Conservation (phyloP, 192 early-diverging fungal species). For the Endogone sp. region DNA sequence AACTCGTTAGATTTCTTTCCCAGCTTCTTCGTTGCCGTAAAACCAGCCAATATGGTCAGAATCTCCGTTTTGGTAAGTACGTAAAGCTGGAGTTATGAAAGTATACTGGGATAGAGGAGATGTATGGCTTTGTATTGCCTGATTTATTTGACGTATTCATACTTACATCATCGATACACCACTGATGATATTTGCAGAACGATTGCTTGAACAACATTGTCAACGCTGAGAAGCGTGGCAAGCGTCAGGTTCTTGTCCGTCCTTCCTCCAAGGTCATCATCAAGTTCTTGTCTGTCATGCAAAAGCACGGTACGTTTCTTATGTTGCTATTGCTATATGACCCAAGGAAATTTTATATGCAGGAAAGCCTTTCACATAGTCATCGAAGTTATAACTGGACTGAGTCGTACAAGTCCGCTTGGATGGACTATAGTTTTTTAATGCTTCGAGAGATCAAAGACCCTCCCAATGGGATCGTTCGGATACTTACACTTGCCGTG, state of each 20-base stretch:
- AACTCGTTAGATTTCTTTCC: constrained; percentile 34
- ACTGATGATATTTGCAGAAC: constrained; percentile 45
- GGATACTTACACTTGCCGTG: constrained; percentile 22
- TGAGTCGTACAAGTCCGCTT: constrained; percentile 41
- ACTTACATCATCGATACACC: not conserved
- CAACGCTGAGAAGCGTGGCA: constrained; percentile 98
- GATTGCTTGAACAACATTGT: constrained; percentile 98
- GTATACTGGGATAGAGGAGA: not conserved
- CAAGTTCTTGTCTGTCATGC: constrained; percentile 99
- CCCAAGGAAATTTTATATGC: no score
- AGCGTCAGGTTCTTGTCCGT: constrained; percentile 96
- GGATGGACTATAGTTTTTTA: constrained; percentile 63
- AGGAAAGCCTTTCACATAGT: no score
- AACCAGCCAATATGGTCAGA: constrained; percentile 81
- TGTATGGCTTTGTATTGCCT: not conserved
- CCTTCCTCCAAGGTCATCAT: constrained; percentile 98
- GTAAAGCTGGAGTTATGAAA: constrained; percentile 22
- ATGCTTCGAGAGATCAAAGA: constrained; percentile 60
- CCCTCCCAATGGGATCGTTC: no score
- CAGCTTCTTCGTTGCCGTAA: constrained; percentile 15
- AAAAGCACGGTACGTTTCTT: constrained; percentile 83
- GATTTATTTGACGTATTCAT: no score
- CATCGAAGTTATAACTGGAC: constrained; percentile 75
- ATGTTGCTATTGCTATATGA: not conserved
- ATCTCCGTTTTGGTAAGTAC: constrained; percentile 72